Percentiles rank a stretch among this genome's conserved stretches.
These are phyloP conservation scores for Paradendryphiella salina DNA, from an alignment of 2,329 filamentous ascomycete genomes.

Conservation along the genomic window DNA sequence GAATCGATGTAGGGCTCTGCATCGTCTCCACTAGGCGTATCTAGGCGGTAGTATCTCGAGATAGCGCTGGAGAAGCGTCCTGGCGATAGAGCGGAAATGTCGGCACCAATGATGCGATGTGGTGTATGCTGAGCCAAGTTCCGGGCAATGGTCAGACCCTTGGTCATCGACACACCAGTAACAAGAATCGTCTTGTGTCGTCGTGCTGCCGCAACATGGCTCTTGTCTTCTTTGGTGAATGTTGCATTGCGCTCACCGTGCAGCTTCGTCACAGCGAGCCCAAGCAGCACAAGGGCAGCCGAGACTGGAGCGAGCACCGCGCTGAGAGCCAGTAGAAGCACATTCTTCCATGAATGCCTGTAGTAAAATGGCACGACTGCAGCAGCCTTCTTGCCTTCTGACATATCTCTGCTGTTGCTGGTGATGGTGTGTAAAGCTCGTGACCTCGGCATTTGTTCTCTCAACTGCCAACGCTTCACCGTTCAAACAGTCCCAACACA, in stretches of 20 bases:
- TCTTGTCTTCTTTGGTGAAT: slow-evolving; percentile 22
- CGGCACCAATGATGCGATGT: slow-evolving; percentile 72
- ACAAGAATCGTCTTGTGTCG: slow-evolving; percentile 63
- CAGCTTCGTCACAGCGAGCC: slow-evolving; percentile 32
- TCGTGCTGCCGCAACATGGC: slow-evolving; percentile 26
- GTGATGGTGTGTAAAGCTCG: slow-evolving; percentile 13
- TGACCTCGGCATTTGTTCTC: slow-evolving; percentile 20
- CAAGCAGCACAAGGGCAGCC: slow-evolving; percentile 32
- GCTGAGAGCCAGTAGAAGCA: slow-evolving; percentile 51
- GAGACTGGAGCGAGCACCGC: slow-evolving; percentile 55
- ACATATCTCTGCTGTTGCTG: slow-evolving; percentile 15
- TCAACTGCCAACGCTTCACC: slow-evolving; percentile 12
- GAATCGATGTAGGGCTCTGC: slow-evolving; percentile 58
- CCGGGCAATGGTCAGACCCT: slow-evolving; percentile 69
- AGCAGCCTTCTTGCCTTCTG: slow-evolving; percentile 10
- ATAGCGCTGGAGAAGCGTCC: slow-evolving; percentile 63
- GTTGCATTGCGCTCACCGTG: slow-evolving; percentile 17
- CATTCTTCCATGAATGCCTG: slow-evolving; percentile 55
- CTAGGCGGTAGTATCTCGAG: slow-evolving; percentile 57
- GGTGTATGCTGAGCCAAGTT: slow-evolving; percentile 64
- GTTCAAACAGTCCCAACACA: slow-evolving; percentile 9
- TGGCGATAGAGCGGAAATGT: slow-evolving; percentile 52
- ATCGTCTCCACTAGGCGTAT: slow-evolving; percentile 41
- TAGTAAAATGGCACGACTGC: slow-evolving; percentile 31
- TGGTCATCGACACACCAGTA: slow-evolving; percentile 73